Percentiles rank a stretch among this genome's conserved stretches.
Evolutionary conservation across 257 asterid genomes (phyloP).

Genomic region (Vinca minor): DNA sequence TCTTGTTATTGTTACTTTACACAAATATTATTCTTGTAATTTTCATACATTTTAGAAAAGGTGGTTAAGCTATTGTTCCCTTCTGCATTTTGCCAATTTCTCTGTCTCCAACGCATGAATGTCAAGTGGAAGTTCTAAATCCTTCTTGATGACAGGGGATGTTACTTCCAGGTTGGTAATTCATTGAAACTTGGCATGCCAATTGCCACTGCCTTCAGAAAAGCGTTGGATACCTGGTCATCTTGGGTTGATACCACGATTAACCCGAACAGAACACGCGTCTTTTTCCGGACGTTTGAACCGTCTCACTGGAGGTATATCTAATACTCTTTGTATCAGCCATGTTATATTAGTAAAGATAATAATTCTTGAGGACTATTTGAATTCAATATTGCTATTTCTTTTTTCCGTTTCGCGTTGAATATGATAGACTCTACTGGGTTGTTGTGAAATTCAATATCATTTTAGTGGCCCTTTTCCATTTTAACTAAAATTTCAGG

Average conservation of each 20-base stretch:
- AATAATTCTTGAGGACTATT: not conserved
- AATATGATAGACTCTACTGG: not conserved
- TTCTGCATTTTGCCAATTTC: not conserved
- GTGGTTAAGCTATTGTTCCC: not conserved
- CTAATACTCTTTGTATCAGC: conserved; percentile 2
- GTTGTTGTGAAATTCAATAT: not conserved
- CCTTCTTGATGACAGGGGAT: conserved; percentile 51
- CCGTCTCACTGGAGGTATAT: conserved; percentile 83
- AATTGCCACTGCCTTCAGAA: conserved; percentile 45
- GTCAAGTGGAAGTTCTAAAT: conserved; percentile 19
- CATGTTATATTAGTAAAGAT: not conserved
- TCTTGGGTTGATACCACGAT: conserved; percentile 59
- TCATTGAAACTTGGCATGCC: conserved; percentile 56
- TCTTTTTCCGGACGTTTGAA: conserved; percentile 70
- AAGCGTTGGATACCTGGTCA: conserved; percentile 62
- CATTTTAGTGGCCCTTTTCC: not conserved
- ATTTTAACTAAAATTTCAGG: not conserved
- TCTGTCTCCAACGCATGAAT: conserved; percentile 9
- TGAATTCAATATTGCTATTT: not conserved
- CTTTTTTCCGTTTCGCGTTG: not conserved
- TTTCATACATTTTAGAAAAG: not conserved
- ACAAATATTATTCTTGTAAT: not conserved
- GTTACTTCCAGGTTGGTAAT: conserved; percentile 59
- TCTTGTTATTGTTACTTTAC: no score
- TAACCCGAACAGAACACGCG: conserved; percentile 41